Evolutionary conservation across 2,329 filamentous ascomycete species (phyloP).

Genomic region (Fusarium pseudocircinatum): DNA sequence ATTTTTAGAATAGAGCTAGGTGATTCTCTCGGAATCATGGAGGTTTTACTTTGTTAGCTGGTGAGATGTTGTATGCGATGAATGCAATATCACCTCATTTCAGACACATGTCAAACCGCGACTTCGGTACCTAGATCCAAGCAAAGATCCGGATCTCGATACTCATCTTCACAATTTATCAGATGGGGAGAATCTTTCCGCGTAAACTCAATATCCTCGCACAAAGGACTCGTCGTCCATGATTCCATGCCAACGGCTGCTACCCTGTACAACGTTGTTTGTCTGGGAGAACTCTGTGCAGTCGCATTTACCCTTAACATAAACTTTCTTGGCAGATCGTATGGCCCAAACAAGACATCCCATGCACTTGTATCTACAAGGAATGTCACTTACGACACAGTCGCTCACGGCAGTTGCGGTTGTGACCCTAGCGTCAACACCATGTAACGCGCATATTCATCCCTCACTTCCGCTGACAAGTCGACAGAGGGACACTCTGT

Average conservation of each 20-base stretch:
- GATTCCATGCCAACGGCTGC: background rate
- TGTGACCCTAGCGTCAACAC: background rate
- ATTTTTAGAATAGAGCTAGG: background rate
- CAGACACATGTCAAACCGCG: background rate
- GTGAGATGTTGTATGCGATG: background rate
- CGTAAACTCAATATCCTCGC: background rate
- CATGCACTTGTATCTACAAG: background rate
- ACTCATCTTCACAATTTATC: background rate
- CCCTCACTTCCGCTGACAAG: background rate
- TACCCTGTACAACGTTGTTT: conserved; percentile 4
- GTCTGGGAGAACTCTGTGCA: background rate
- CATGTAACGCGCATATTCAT: background rate
- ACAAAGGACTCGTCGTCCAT: background rate
- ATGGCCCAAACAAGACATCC: background rate
- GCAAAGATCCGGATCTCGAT: background rate
- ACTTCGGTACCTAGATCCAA: background rate
- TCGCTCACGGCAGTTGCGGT: conserved; percentile 13
- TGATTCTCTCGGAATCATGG: background rate
- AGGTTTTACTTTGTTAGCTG: background rate
- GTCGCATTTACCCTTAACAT: background rate
- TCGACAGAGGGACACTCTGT: background rate
- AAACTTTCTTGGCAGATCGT: background rate
- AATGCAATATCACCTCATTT: background rate
- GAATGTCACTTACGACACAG: background rate
- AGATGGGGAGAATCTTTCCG: background rate